phyloP scores from a whole-genome alignment of 805 yeast species.

The Sugiyamaella lignohabitans region DNA sequence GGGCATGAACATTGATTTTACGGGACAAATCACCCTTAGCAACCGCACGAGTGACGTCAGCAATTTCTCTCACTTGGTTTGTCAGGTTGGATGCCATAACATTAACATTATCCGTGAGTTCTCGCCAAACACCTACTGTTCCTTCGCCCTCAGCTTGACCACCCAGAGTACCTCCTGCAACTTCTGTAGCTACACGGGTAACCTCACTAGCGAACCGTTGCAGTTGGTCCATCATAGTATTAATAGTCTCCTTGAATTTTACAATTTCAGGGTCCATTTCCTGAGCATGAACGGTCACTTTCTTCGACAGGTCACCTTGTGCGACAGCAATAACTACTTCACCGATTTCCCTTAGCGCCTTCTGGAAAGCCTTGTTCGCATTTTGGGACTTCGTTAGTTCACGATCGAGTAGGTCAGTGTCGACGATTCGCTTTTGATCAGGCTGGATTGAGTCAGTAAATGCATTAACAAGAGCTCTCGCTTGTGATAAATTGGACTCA shows the following conservation, averaged over 20 bases:
- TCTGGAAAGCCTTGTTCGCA: slow-evolving; percentile 62
- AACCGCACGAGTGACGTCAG: slow-evolving; percentile 83
- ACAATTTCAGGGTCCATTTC: slow-evolving; percentile 75
- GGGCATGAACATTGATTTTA: slow-evolving; percentile 84
- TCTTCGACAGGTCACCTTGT: slow-evolving; percentile 78
- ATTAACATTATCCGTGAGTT: slow-evolving; percentile 77
- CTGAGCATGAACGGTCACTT: slow-evolving; percentile 64
- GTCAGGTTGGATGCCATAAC: slow-evolving; percentile 87
- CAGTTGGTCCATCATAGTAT: slow-evolving; percentile 83
- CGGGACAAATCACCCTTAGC: slow-evolving; percentile 80
- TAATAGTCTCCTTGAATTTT: slow-evolving; percentile 73
- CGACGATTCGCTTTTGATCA: slow-evolving; percentile 25
- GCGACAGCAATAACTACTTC: slow-evolving; percentile 85
- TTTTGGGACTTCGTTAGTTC: slow-evolving; percentile 37
- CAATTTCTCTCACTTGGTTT: slow-evolving; percentile 83
- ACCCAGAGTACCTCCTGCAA: slow-evolving; percentile 83
- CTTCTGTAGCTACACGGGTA: slow-evolving; percentile 81
- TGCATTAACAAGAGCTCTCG: slow-evolving; percentile 30
- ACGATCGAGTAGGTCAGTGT: slow-evolving; percentile 29
- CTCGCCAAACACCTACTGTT: slow-evolving; percentile 86
- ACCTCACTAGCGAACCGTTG: slow-evolving; percentile 78
- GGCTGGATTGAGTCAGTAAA: slow-evolving; percentile 29
- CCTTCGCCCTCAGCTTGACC: slow-evolving; percentile 83
- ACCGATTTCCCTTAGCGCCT: slow-evolving; percentile 72
- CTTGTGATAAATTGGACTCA: slow-evolving; percentile 29